phyloP scores from a whole-genome alignment of 164 flowering plant genomes.

The Nelumbo lutea region DNA sequence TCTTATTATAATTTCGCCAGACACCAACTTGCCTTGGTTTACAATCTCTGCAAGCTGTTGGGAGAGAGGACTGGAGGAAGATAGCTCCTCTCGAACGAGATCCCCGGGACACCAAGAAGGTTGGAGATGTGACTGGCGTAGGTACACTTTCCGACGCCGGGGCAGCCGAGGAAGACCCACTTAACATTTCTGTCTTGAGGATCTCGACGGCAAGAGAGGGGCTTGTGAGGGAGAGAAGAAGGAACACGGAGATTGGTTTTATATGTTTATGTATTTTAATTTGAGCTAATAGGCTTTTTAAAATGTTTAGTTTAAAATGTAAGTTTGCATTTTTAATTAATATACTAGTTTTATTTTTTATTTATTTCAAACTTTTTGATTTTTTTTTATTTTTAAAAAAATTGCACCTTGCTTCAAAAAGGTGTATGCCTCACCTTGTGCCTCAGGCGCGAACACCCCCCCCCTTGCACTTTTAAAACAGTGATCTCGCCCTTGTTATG shows the following conservation, averaged over 20 bases:
- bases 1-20: constrained; percentile 77
- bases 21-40: constrained; percentile 78
- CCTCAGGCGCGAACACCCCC: too few species aligned
- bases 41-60: constrained; percentile 73
- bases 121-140: constrained; percentile 75
- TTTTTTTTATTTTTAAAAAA: too few species aligned
- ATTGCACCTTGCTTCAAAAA: too few species aligned
- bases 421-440: too few species aligned
- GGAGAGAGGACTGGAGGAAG: constrained; percentile 63
- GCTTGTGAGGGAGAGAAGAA: constrained; percentile 12
- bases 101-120: constrained; percentile 88
- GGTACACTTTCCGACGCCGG: constrained; percentile 93
- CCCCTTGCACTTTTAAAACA: too few species aligned
- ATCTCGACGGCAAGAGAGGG: constrained; percentile 14
- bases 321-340: too few species aligned
- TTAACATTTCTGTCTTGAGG: constrained; percentile 46
- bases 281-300: too few species aligned
- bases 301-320: too few species aligned
- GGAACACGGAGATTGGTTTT: constrained; percentile 16
- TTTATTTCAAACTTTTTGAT: too few species aligned
- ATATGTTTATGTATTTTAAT: too few species aligned
- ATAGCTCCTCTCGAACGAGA: constrained; percentile 83
- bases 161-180: constrained; percentile 96
- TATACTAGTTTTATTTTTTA: too few species aligned
- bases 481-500: too few species aligned